These are phyloP conservation scores for Nyctanthes arbortristis DNA, from an alignment of 257 asterid species.

Conservation along the genomic window DNA sequence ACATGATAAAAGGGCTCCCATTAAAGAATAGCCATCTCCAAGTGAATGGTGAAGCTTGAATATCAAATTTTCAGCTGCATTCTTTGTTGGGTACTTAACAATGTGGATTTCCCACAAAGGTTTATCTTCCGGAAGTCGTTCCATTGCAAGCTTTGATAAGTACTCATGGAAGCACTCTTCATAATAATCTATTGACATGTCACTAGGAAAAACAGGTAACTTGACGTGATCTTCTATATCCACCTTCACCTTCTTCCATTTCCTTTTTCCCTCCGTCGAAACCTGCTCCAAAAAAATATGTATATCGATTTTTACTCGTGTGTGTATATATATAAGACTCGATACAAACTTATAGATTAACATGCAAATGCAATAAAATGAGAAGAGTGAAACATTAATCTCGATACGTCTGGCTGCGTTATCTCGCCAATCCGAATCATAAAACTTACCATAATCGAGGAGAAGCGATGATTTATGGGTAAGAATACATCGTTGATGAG, in stretches of 20 bases:
- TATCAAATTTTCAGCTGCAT: conserved; percentile 29
- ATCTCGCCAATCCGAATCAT: too few relatives aligned
- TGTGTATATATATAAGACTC: background rate
- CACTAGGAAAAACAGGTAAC: conserved; percentile 33
- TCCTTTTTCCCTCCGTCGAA: conserved; percentile 29
- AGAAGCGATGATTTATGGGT: conserved; percentile 54
- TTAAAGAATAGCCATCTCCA: conserved; percentile 59
- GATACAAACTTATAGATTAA: background rate
- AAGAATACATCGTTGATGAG: conserved; percentile 38
- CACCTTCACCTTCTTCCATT: conserved; percentile 56
- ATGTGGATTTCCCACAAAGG: conserved; percentile 60
- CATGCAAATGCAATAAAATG: background rate
- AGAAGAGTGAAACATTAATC: too few relatives aligned
- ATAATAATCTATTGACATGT: conserved; percentile 35
- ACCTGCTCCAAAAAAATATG: conserved; percentile 18
- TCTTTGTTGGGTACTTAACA: conserved; percentile 44
- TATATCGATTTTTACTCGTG: background rate
- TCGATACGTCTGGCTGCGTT: too few relatives aligned
- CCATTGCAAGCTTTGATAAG: conserved; percentile 33
- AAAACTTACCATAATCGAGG: conserved; percentile 50
- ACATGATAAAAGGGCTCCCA: conserved; percentile 63
- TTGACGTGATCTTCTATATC: conserved; percentile 35
- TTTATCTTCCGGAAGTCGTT: conserved; percentile 27
- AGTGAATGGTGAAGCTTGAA: conserved; percentile 57
- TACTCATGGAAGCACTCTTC: conserved; percentile 44